Base-by-base conservation (phyloP, 78 protist species). In the Salpingoeca rosetta region DNA sequence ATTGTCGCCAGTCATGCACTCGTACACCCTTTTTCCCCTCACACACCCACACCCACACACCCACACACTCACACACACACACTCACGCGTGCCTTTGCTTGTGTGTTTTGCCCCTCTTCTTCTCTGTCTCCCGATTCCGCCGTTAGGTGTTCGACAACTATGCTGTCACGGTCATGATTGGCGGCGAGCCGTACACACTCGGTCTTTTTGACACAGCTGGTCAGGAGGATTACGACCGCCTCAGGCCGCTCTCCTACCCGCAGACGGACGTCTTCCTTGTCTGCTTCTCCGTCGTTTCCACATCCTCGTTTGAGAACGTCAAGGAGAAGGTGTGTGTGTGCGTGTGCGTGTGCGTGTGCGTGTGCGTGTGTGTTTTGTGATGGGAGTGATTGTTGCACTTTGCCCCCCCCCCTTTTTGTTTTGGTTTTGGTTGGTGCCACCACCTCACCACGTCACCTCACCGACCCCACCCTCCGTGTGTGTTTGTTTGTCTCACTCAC, bases 131-230 rank as follows among this genome's bases (percentile, higher is more conserved):
- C n/a, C 72, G 11, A 27, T 27, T 73, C n/a, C n/a, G 25, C 77
- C 10, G 11, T 3, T 1, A 51, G 85, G 74, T 89, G 40, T 96
- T 96, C 51, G 98, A 96, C 79, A 96, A 96, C 91, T 96, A 94
- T 87, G 44, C 90, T 44, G 93, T 93, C 37, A 90, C 90, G 27
- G 96, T 94, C 43, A 89, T 85, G 88, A 79, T 85, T 31, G 83
- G 85, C 12, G 91, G 84, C 42, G 91, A 83, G 82, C 91, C 91
- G 27, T 84, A 84, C 85, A 89, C 87, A 3, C 83, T 89, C 28
- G 91, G 91, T 2, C 85, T 89, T 27, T 89, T 89, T 40, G 91
- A 89, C n/a, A 89, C 91, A 0, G 91, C 91, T 27, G 91, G 91
- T 7, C 91, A 89, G 76, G 91, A 89, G 31, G 91, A 89, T 38